Base-by-base conservation (phyloP, 768 basidiomycete species). In the Suillus variegatus region DNA sequence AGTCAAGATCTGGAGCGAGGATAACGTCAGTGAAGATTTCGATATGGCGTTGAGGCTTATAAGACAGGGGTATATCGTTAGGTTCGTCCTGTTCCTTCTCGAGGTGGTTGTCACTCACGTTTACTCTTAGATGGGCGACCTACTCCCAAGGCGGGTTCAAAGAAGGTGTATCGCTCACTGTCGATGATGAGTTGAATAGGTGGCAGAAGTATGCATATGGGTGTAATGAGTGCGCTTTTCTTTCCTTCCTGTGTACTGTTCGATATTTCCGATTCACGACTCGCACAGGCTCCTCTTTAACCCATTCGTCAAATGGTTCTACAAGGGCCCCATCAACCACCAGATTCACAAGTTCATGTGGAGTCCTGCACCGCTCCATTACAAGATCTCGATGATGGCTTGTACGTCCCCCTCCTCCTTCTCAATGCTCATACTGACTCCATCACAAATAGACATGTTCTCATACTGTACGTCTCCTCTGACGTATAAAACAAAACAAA, bases 201-300 rank as follows among this genome's bases (percentile, higher is more conserved):
- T 97, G 95, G 95, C 93, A 95, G 67, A 97, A 95, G 73, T 93
- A 93, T 66, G 81, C 90, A 0, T 92, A 91, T 76, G 91, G 89
- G 85, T 72, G 65, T 72, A 77, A 73, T 62, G 86, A 86, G 67
- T 87, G 84, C 74, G 74, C 83, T 68, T 41, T 32, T 25, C 8
- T 13, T 25, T 20, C 20, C n/a, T 36, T 41, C 64, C 66, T 4
- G 43, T 67, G 40, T 36, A 85, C 35, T n/a, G 18, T 40, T 55
- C 46, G 52, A 65, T 43, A 18, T 52, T 38, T 8, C 36, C 9
- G 36, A 38, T 38, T 8, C 36, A 87, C 86, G 87, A 3, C 89
- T 85, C 86, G 72, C 87, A 86, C 70, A 90, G 91, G 76, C 82
- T 96, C 58, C 85, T 95, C 66, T 95, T 96, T 84, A 88, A 95